Evolutionary conservation across 2,329 filamentous ascomycete species (phyloP).

Genomic region (Arthroderma sp.): DNA sequence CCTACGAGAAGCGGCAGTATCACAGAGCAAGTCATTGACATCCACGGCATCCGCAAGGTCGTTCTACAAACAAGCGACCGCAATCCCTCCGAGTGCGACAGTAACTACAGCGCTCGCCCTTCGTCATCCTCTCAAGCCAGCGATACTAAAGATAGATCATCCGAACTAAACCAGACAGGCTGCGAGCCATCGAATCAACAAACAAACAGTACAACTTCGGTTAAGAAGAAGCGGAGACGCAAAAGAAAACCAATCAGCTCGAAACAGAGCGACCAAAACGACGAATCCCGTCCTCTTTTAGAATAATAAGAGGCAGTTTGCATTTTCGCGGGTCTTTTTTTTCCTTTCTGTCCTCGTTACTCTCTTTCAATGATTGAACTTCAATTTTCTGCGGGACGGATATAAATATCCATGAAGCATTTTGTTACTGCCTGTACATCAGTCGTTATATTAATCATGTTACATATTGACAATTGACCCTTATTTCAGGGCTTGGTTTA

Average conservation of each 20-base stretch:
- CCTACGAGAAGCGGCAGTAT: slow-evolving; percentile 61
- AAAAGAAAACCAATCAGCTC: slow-evolving; percentile 9
- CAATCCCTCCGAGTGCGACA: slow-evolving; percentile 23
- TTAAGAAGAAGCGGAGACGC: slow-evolving; percentile 12
- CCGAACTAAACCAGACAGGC: neutral
- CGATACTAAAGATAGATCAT: neutral
- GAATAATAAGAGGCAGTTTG: neutral
- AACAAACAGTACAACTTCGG: neutral
- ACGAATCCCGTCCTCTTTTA: slow-evolving; percentile 4
- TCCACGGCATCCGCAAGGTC: slow-evolving; percentile 62
- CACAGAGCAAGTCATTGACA: slow-evolving; percentile 64
- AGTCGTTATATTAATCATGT: neutral
- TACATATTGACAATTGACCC: neutral
- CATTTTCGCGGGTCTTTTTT: neutral
- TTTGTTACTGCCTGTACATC: neutral
- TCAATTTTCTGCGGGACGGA: neutral
- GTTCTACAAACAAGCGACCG: slow-evolving; percentile 56
- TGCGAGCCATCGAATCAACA: neutral
- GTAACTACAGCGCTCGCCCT: neutral
- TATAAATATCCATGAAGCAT: neutral
- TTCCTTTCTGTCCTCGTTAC: neutral
- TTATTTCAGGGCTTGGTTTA: neutral
- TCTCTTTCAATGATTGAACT: neutral
- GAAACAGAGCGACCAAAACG: slow-evolving; percentile 1
- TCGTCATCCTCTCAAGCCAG: neutral